A percentile compares a stretch with the other conserved stretches of the same genome.
Conservation (phyloP, 192 early-diverging fungal genomes). For the Backusella liffmaniae region DNA sequence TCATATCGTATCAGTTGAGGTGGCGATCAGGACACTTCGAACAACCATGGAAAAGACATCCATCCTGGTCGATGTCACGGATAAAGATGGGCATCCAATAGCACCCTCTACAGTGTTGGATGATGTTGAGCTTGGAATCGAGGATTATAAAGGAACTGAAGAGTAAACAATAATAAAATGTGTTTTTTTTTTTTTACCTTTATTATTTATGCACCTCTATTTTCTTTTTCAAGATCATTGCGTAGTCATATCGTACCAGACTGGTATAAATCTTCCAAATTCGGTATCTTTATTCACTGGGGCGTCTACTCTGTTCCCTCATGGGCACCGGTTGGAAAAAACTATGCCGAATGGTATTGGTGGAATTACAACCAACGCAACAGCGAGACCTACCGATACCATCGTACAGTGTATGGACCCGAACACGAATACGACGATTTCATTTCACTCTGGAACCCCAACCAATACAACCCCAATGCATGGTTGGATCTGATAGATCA, state of each 20-base stretch:
- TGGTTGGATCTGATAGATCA: conserved; percentile 24
- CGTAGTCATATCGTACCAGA: conserved; percentile 12
- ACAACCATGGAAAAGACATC: background rate
- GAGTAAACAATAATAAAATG: background rate
- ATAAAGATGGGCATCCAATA: background rate
- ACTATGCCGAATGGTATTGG: conserved; percentile 35
- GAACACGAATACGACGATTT: conserved; percentile 26
- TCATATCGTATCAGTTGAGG: background rate
- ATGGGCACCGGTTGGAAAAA: conserved; percentile 22
- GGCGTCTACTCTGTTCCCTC: conserved; percentile 23
- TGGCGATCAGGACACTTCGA: background rate
- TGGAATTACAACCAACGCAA: conserved; percentile 14
- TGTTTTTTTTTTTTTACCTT: background rate
- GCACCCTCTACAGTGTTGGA: background rate
- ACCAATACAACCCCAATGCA: conserved; percentile 9
- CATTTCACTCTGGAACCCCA: conserved; percentile 11
- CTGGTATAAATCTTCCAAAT: conserved; percentile 24
- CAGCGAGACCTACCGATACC: conserved; percentile 14
- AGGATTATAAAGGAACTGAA: background rate
- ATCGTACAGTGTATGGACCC: conserved; percentile 9
- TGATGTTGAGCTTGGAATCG: background rate
- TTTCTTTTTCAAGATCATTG: conserved; percentile 4
- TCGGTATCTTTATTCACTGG: conserved; percentile 36
- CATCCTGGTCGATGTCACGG: background rate
- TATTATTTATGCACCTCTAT: background rate